Percentiles rank a stretch among this genome's conserved stretches.
Evolutionary conservation across 192 early-diverging fungal species (phyloP).

Genomic region (Rhizoclosmatium globosum): DNA sequence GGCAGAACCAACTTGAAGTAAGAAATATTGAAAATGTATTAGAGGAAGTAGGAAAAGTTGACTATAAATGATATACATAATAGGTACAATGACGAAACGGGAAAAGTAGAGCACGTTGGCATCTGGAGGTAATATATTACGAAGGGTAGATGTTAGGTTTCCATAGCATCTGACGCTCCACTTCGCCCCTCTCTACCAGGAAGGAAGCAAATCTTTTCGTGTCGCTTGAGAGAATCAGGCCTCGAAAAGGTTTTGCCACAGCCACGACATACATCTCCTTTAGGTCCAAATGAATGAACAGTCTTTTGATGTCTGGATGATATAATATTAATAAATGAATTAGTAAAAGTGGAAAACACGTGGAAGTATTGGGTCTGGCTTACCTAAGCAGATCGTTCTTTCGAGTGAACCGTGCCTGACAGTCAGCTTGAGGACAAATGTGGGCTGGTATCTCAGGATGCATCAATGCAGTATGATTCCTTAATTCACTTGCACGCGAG

Average conservation of each 20-base stretch:
- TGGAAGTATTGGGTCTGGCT: too few relatives aligned
- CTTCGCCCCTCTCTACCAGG: background rate
- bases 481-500: background rate
- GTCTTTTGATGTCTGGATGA: background rate
- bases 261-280: constrained; percentile 1
- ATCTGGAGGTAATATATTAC: background rate
- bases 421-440: background rate
- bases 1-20: too few relatives aligned
- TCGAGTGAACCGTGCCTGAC: background rate
- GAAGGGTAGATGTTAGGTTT: background rate
- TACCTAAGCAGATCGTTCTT: constrained; percentile 10
- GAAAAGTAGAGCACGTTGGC: background rate
- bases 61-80: background rate
- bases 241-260: constrained; percentile 25
- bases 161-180: background rate
- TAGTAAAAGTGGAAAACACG: too few relatives aligned
- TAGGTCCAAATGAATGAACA: constrained; percentile 10
- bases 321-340: too few relatives aligned
- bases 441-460: background rate
- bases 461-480: background rate
- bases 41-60: too few relatives aligned
- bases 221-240: constrained; percentile 11
- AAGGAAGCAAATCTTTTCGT: constrained; percentile 14
- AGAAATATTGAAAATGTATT: too few relatives aligned
- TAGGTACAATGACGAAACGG: background rate